phyloP scores from a whole-genome alignment of 2,329 filamentous ascomycete genomes.

The Thelonectria rubi region DNA sequence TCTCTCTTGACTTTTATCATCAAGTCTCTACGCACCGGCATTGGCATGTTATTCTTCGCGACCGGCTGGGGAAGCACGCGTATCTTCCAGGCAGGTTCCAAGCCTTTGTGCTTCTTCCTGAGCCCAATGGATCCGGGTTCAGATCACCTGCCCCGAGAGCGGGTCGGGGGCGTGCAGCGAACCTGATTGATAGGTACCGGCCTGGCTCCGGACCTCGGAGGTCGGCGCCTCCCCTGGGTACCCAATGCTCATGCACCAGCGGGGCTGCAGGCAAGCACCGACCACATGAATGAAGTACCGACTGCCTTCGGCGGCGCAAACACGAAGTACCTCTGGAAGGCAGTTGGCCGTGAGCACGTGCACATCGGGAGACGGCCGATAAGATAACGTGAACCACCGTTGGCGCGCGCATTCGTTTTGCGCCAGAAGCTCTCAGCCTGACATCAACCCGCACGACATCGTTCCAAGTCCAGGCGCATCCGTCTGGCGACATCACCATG shows the following conservation, averaged over 20 bases:
- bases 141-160: constrained; percentile 16
- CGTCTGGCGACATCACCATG: constrained; percentile 56
- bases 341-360: constrained; percentile 36
- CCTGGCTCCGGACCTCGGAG: constrained; percentile 29
- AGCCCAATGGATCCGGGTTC: background rate
- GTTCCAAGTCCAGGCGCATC: constrained; percentile 28
- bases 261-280: constrained; percentile 10
- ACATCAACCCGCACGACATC: constrained; percentile 41
- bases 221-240: constrained; percentile 35
- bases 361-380: constrained; percentile 29
- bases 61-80: too few relatives aligned
- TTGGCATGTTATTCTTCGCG: too few relatives aligned
- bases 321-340: constrained; percentile 4
- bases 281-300: background rate
- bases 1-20: background rate
- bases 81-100: too few relatives aligned
- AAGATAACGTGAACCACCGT: constrained; percentile 39
- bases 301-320: background rate
- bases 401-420: constrained; percentile 31
- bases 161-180: constrained; percentile 1
- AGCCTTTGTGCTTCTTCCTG: background rate
- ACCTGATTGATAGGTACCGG: constrained; percentile 8
- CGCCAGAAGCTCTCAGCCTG: constrained; percentile 29
- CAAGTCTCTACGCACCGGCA: too few relatives aligned
- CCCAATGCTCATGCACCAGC: too few relatives aligned